phyloP scores from a whole-genome alignment of 768 basidiomycete genomes.

The Lanmaoa rubissima region DNA sequence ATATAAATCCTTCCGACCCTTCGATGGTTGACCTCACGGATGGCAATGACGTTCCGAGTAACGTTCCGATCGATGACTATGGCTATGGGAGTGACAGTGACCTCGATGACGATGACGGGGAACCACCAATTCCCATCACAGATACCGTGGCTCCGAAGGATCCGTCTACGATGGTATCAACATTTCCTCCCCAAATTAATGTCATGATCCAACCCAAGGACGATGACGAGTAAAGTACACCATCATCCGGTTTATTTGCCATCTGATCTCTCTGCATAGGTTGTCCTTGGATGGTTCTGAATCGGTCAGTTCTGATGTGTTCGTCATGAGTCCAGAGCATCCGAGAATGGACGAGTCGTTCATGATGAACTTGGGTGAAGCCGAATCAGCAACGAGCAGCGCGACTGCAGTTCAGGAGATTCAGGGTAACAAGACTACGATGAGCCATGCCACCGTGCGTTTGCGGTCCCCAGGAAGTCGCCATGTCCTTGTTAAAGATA shows the following conservation, averaged over 20 bases:
- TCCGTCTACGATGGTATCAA: background rate
- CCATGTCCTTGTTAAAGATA: slow-evolving; percentile 24
- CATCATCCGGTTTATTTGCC: background rate
- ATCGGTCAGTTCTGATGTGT: slow-evolving; percentile 19
- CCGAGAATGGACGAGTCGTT: background rate
- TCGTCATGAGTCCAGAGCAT: slow-evolving; percentile 15
- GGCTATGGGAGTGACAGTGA: slow-evolving; percentile 36
- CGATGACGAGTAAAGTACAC: slow-evolving; percentile 5
- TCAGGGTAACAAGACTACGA: background rate
- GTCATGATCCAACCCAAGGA: background rate
- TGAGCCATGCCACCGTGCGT: background rate
- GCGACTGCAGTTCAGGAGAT: background rate
- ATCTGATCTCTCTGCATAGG: slow-evolving; percentile 2
- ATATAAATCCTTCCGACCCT: slow-evolving; percentile 1
- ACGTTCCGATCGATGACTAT: slow-evolving; percentile 18
- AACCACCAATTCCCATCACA: background rate
- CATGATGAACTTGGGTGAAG: background rate
- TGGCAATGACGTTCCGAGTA: slow-evolving; percentile 4
- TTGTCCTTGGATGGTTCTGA: slow-evolving; percentile 11
- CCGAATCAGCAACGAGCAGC: background rate
- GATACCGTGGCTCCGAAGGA: background rate
- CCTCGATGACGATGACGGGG: slow-evolving; percentile 30
- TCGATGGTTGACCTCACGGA: slow-evolving; percentile 15
- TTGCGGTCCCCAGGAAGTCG: slow-evolving; percentile 4
- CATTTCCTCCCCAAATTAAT: background rate